Evolutionary conservation across 176 grass and related monocot genomes (phyloP).

Genomic region (Coix lacrymajobi): DNA sequence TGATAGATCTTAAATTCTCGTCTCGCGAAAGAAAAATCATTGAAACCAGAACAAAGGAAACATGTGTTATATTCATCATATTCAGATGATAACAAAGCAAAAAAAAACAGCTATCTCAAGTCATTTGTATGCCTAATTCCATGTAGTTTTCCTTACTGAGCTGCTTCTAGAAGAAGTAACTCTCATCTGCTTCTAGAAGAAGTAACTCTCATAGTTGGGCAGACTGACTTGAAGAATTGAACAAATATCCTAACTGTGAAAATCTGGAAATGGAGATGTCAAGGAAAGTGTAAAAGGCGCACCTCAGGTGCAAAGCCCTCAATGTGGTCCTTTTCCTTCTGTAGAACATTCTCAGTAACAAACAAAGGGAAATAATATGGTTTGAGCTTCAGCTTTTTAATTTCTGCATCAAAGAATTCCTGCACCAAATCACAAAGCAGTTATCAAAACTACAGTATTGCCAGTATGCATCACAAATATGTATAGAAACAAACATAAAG

Average conservation of each 20-base stretch:
- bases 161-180: too few species aligned
- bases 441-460: neutral
- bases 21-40: too few species aligned
- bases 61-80: too few species aligned
- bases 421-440: slow-evolving; percentile 25
- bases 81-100: neutral
- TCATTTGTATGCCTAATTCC: neutral
- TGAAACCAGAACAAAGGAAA: too few species aligned
- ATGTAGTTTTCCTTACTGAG: neutral
- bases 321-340: slow-evolving; percentile 92
- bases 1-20: too few species aligned
- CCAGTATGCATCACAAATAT: neutral
- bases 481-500: neutral
- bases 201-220: neutral
- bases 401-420: slow-evolving; percentile 89
- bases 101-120: neutral
- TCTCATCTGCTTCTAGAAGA: too few species aligned
- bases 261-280: neutral
- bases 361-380: slow-evolving; percentile 88
- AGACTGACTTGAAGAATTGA: too few species aligned
- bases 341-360: slow-evolving; percentile 81
- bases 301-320: slow-evolving; percentile 96
- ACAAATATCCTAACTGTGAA: neutral
- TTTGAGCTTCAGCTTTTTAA: slow-evolving; percentile 76
- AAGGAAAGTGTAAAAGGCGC: slow-evolving; percentile 1